Percentiles rank a stretch among this genome's conserved stretches.
phyloP scores from a whole-genome alignment of 805 yeast genomes.

The Metschnikowia kofuensis region DNA sequence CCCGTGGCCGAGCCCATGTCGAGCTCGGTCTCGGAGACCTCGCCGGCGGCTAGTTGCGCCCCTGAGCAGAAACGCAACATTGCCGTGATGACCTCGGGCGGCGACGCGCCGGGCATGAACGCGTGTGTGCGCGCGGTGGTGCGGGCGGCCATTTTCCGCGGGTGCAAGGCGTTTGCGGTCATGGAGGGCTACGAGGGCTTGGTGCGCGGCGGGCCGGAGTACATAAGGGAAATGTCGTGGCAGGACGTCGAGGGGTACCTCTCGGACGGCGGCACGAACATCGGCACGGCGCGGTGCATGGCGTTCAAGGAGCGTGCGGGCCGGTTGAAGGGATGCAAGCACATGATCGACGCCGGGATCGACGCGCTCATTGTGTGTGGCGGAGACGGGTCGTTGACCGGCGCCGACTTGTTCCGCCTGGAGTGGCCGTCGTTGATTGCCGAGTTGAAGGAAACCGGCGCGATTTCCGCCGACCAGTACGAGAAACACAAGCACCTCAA shows the following conservation, averaged over 20 bases:
- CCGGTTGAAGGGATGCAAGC: constrained; percentile 58
- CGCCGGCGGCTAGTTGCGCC: neutral
- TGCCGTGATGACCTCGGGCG: constrained; percentile 80
- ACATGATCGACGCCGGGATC: constrained; percentile 67
- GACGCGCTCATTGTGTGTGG: constrained; percentile 80
- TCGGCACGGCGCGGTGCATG: constrained; percentile 74
- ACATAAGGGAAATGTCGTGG: constrained; percentile 62
- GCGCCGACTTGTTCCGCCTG: constrained; percentile 71
- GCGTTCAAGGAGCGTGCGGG: constrained; percentile 68
- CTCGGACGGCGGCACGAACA: constrained; percentile 70
- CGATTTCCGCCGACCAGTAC: constrained; percentile 46
- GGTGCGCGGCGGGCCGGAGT: constrained; percentile 60
- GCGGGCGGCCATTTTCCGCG: constrained; percentile 60
- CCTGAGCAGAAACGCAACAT: constrained; percentile 40
- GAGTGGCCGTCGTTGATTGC: constrained; percentile 74
- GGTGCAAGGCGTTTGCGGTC: constrained; percentile 64
- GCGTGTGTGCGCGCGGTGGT: constrained; percentile 73
- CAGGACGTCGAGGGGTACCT: constrained; percentile 70
- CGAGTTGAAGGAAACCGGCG: constrained; percentile 48
- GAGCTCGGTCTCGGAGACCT: neutral
- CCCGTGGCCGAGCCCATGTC: neutral
- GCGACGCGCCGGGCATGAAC: constrained; percentile 82
- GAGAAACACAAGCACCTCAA: constrained; percentile 54
- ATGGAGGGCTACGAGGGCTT: constrained; percentile 76
- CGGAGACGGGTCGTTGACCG: constrained; percentile 81